phyloP scores from a whole-genome alignment of 495 filamentous ascomycete genomes.

The Podospora australis region DNA sequence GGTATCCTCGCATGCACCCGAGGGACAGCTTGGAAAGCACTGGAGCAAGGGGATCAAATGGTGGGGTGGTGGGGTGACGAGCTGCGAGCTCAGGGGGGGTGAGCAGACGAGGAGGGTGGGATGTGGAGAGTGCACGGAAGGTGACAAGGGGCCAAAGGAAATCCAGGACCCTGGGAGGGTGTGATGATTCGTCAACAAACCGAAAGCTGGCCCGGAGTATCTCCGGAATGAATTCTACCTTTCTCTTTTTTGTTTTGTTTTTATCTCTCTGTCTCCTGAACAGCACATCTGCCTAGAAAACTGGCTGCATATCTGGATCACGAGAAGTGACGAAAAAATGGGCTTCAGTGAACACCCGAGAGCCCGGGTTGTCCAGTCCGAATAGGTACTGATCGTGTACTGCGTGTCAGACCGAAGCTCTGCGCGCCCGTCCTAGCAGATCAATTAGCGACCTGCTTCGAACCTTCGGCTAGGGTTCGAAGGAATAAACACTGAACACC shows the following conservation, averaged over 20 bases:
- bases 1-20: slow-evolving; percentile 14
- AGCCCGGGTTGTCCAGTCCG: no score
- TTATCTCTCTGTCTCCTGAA: neutral
- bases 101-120: slow-evolving; percentile 3
- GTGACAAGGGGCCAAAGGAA: neutral
- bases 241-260: neutral
- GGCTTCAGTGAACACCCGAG: no score
- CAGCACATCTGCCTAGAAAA: neutral
- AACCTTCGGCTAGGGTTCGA: no score
- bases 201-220: slow-evolving; percentile 7
- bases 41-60: slow-evolving; percentile 7
- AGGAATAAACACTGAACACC: neutral
- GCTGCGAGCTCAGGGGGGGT: slow-evolving; percentile 1
- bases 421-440: no score
- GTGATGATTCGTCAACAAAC: neutral
- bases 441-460: no score
- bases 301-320: no score
- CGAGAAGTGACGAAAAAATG: no score
- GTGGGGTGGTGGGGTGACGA: slow-evolving; percentile 12
- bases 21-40: neutral
- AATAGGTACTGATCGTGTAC: no score
- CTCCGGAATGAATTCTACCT: slow-evolving; percentile 6
- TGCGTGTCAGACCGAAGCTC: no score
- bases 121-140: slow-evolving; percentile 6
- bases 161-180: neutral